Evolutionary conservation across 345 rosid species (phyloP), one percentile per base, ranked within the genome.

Genomic region (Bruguiera gymnorhiza): DNA sequence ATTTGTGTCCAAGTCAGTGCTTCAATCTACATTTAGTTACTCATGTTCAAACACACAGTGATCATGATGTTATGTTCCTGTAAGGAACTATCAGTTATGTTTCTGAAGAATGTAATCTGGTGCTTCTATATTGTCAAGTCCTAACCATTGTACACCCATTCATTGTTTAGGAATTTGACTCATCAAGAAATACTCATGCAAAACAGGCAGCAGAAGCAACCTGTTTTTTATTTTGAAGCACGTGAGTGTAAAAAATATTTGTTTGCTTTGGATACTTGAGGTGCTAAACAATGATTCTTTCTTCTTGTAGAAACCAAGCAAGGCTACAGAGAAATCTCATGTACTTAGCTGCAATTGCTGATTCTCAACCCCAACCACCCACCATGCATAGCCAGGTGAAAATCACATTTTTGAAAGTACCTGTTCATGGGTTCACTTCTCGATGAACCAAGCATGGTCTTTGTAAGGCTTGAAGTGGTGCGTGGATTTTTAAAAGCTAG

Each of bases 271-370:
- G 24, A 23, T 52, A 2, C 20, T 52, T 13, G 13, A 34, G 26
- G 3, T 21, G 55, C 48, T 64, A 6, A 70, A 29, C 53, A 20
- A 6, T 54, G 34, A 59, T 57, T 15, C 23, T 46, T 67, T 26
- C 70, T 67, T 64, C 73, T 81, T 20, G 66, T 81, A 95, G 99
- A 83, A 95, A 89, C 82, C 99, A 95, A 70, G 97, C 97, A 61
- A 89, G 91, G 90, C 90, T 95, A 57, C 99, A 95, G 83, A 79
- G 93, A 27, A 95, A 95, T 80, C 93, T 95, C 58, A 95, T 95
- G 99, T 95, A 92, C 87, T 81, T 95, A 64, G 99, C 98, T 75
- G 99, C 99, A 29, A 92, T 95, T 20, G 99, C 99, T n/a, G 99
- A 95, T 83, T 87, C 97, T 82, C 99, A 95, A 76, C 99, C 99